Evolutionary conservation across 2,329 filamentous ascomycete genomes (phyloP), one percentile per base, ranked within the genome.

Genomic region (Keithomyces neogunnii): DNA sequence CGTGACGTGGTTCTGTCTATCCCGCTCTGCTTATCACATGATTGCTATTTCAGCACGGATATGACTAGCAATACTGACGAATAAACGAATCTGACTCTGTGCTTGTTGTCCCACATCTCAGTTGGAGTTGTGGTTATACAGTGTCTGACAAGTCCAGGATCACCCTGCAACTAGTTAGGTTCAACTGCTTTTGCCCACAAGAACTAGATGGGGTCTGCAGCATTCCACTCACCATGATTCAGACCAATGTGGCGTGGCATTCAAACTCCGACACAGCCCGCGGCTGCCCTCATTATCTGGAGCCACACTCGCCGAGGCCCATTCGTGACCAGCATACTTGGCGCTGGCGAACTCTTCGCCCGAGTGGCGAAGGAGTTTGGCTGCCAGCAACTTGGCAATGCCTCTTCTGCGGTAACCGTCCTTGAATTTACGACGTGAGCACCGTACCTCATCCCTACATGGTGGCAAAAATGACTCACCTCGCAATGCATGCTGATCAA

Each of bases 251-350:
- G 70, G 66, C 54, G 67, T 73, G 0, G 81, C 84, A 2, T 81
- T 78, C 43, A 88, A 62, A 52, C 81, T 81, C 60, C 67, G 76
- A 57, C 82, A 86, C 36, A 88, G 78, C 0, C 70, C 76, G 47
- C 79, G 75, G 59, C 85, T 88, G 40, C 76, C 74, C 2, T 63
- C 52, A 56, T 89, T 89, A 1, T 75, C 74, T 0, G 74, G 67
- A 3, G 79, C 75, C 0, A 89, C 85, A 63, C 88, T 83, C 2
- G 84, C 84, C 53, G 80, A 75, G 30, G 73, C 76, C 70, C 76
- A 80, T 5, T 71, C 75, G 38, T 79, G 78, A 0, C 70, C 58
- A 1, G 69, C 70, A 36, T 72, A 80, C 0, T 68, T 64, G 43
- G 7, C 43, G 28, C 30, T 28, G 8, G 28, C 28, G 28, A 19